Evolutionary conservation across 129 eudicot species (phyloP).

Genomic region (Escallonia herrerae): DNA sequence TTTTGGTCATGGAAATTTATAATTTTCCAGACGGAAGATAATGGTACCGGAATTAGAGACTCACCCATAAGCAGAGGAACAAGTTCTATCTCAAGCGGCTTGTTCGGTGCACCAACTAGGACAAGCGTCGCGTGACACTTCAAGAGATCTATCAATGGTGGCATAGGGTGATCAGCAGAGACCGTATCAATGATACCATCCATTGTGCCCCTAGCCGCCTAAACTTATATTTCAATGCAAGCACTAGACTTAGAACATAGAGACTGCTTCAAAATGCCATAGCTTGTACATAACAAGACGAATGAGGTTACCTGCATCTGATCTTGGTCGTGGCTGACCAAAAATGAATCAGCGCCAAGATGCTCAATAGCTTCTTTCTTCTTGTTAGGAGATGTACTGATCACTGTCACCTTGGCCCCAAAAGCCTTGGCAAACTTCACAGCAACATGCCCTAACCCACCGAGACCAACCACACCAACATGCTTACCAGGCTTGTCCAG

Average conservation of each 20-base stretch:
- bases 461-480: conserved; percentile 55
- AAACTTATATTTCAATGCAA: conserved; percentile 2
- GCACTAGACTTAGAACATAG: neutral
- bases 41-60: neutral
- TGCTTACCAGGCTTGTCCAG: conserved; percentile 51
- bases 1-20: too few species aligned
- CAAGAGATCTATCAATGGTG: conserved; percentile 23
- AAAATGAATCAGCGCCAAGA: conserved; percentile 46
- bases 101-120: conserved; percentile 23
- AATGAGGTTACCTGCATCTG: neutral
- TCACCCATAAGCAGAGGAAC: conserved; percentile 32
- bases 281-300: too few species aligned
- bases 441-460: conserved; percentile 57
- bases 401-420: conserved; percentile 41
- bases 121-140: conserved; percentile 27
- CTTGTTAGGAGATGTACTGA: conserved; percentile 35
- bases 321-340: conserved; percentile 47
- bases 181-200: conserved; percentile 35
- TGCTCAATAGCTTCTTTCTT: conserved; percentile 41
- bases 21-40: neutral
- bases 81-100: conserved; percentile 29
- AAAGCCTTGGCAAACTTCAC: conserved; percentile 54
- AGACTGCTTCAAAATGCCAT: too few species aligned
- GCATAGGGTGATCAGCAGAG: conserved; percentile 23
- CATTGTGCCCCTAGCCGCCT: conserved; percentile 20